phyloP scores from a whole-genome alignment of 2,329 filamentous ascomycete genomes.

The Aureobasidium sp. region DNA sequence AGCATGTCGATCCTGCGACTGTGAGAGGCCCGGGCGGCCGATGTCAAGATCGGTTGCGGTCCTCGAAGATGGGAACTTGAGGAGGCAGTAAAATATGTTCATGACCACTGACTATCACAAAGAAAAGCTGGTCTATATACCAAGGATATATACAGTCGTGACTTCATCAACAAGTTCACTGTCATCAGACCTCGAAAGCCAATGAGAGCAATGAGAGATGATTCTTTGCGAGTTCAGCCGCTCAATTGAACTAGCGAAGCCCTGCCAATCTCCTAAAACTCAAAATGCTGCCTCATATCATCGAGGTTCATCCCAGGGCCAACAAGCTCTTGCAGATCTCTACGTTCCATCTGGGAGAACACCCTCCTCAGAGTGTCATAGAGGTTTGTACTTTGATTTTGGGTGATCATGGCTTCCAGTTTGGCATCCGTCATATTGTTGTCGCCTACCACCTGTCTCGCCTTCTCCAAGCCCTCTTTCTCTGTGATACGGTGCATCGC shows the following conservation, averaged over 20 bases:
- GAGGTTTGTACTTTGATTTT: slow-evolving; percentile 94
- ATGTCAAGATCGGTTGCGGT: background rate
- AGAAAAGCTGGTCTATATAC: background rate
- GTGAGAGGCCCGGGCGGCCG: background rate
- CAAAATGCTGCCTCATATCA: slow-evolving; percentile 81
- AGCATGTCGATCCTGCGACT: background rate
- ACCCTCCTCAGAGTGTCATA: slow-evolving; percentile 91
- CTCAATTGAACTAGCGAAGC: background rate
- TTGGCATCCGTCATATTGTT: slow-evolving; percentile 56
- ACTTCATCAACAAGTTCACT: background rate
- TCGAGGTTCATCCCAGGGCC: slow-evolving; percentile 86
- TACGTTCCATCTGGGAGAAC: slow-evolving; percentile 90
- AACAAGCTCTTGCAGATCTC: slow-evolving; percentile 82
- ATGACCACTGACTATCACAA: background rate
- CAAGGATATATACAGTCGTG: background rate
- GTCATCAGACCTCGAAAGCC: no score
- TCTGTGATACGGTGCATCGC: slow-evolving; percentile 95
- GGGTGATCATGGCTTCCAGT: slow-evolving; percentile 79
- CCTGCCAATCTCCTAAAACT: slow-evolving; percentile 51
- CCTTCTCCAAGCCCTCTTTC: slow-evolving; percentile 73
- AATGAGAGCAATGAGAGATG: background rate
- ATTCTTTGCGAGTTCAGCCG: background rate
- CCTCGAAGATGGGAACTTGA: background rate
- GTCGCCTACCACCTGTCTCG: slow-evolving; percentile 62
- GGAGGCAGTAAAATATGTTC: background rate